A percentile compares a stretch with the other conserved stretches of the same genome.
Conservation (phyloP, 768 basidiomycete species). For the Mycena kentingensis region DNA sequence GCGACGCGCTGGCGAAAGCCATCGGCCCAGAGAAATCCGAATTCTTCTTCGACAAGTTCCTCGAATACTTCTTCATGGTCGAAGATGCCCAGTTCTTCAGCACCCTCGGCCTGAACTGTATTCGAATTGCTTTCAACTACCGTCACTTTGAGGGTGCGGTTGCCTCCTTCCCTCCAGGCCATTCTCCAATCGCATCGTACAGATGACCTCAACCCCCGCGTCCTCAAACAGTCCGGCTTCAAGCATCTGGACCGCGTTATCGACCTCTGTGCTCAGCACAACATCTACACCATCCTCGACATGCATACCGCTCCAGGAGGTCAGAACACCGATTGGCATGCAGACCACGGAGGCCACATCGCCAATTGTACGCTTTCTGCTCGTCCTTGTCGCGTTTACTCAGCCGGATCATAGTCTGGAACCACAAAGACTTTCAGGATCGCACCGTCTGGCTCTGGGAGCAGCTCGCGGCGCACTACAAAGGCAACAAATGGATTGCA, state of each 20-base stretch:
- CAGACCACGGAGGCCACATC: conserved; percentile 68
- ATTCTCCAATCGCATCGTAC: background rate
- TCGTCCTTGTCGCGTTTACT: background rate
- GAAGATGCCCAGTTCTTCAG: conserved; percentile 77
- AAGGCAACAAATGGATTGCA: conserved; percentile 77
- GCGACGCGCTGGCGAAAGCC: conserved; percentile 63
- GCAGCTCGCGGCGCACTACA: conserved; percentile 74
- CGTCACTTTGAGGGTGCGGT: conserved; percentile 62
- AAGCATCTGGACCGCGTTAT: conserved; percentile 85
- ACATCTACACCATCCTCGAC: conserved; percentile 81
- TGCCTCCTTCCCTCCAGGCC: background rate
- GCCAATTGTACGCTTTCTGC: conserved; percentile 50
- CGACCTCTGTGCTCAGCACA: conserved; percentile 69
- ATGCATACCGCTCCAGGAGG: conserved; percentile 77
- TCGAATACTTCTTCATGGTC: conserved; percentile 82
- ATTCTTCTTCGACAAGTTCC: conserved; percentile 87
- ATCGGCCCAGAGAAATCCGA: conserved; percentile 69
- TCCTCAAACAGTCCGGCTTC: conserved; percentile 73
- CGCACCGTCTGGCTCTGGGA: conserved; percentile 77
- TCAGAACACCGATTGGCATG: conserved; percentile 82
- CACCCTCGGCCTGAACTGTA: conserved; percentile 76
- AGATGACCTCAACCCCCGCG: conserved; percentile 78
- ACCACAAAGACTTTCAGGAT: conserved; percentile 85
- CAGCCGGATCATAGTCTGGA: conserved; percentile 55
- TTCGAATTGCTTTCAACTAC: conserved; percentile 77